A percentile compares a stretch with the other conserved stretches of the same genome.
Evolutionary conservation across 2,329 filamentous ascomycete species (phyloP).

Genomic region (Cucurbitaria berberidis): DNA sequence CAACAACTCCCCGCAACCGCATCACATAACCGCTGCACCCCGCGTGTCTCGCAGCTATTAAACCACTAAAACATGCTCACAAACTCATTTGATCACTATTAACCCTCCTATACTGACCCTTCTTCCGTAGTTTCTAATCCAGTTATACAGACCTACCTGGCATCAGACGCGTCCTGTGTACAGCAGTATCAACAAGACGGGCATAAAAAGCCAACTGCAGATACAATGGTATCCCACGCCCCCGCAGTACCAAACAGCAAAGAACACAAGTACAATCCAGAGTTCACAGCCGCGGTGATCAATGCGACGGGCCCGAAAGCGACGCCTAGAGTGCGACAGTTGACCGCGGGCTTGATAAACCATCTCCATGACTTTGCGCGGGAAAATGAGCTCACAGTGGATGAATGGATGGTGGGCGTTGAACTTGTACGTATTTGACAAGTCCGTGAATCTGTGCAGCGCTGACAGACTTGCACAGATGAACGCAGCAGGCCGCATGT

Average conservation of each 20-base stretch:
- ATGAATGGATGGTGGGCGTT: constrained; percentile 78
- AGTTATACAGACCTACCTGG: too few relatives aligned
- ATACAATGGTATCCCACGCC: constrained; percentile 28
- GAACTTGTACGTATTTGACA: constrained; percentile 61
- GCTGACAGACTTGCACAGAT: constrained; percentile 46
- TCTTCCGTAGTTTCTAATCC: neutral
- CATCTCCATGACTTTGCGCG: constrained; percentile 81
- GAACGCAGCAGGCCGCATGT: constrained; percentile 69
- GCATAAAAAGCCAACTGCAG: too few relatives aligned
- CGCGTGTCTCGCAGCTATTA: constrained; percentile 14
- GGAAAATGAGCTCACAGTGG: constrained; percentile 77
- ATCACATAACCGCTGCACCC: too few relatives aligned
- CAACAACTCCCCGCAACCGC: constrained; percentile 21
- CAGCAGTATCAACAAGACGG: too few relatives aligned
- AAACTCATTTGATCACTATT: constrained; percentile 2
- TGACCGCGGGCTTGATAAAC: constrained; percentile 68
- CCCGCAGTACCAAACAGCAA: constrained; percentile 21
- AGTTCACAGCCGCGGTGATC: constrained; percentile 76
- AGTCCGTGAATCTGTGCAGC: too few relatives aligned
- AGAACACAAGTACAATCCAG: constrained; percentile 68
- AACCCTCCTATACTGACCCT: neutral
- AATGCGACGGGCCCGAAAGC: constrained; percentile 75
- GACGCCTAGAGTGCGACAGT: constrained; percentile 66
- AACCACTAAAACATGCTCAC: neutral
- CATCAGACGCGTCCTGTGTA: too few relatives aligned